These are phyloP conservation scores for Camelina neglecta DNA, from an alignment of 345 rosid genomes.

Conservation along the genomic window DNA sequence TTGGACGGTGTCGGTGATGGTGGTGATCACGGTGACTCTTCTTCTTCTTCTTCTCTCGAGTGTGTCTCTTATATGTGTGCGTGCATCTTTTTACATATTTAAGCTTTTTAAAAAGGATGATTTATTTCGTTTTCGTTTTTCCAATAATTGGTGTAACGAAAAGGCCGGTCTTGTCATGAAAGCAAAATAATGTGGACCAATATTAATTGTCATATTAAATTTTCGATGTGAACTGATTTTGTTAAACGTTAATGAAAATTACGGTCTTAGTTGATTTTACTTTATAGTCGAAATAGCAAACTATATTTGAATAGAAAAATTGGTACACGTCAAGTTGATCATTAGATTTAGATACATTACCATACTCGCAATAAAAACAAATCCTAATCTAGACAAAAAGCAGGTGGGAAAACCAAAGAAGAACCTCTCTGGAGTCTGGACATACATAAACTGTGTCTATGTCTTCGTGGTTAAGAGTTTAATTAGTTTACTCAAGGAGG, in stretches of 20 bases:
- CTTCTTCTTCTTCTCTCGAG: constrained; percentile 3
- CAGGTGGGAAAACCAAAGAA: constrained; percentile 26
- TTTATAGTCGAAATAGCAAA: constrained; percentile 5
- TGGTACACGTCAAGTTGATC: constrained; percentile 20
- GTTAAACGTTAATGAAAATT: neutral
- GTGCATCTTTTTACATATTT: constrained; percentile 18
- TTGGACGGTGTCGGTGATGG: constrained; percentile 21
- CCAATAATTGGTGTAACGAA: constrained; percentile 30
- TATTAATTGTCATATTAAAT: constrained; percentile 17
- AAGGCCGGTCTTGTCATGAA: constrained; percentile 32
- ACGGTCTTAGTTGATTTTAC: neutral
- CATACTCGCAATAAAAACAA: neutral
- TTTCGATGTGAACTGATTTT: neutral
- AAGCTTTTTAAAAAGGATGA: neutral
- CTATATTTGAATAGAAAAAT: neutral
- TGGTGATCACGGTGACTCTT: constrained; percentile 27
- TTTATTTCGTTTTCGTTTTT: neutral
- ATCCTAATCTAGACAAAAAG: neutral
- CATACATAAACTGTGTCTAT: neutral
- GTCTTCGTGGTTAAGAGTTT: constrained; percentile 14
- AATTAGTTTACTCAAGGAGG: constrained; percentile 4
- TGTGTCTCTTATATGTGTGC: constrained; percentile 23
- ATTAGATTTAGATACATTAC: neutral
- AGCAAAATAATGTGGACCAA: constrained; percentile 36
- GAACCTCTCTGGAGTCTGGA: too few relatives aligned